Evolutionary conservation across 768 basidiomycete species (phyloP).

Genomic region (Boletus insuetus): DNA sequence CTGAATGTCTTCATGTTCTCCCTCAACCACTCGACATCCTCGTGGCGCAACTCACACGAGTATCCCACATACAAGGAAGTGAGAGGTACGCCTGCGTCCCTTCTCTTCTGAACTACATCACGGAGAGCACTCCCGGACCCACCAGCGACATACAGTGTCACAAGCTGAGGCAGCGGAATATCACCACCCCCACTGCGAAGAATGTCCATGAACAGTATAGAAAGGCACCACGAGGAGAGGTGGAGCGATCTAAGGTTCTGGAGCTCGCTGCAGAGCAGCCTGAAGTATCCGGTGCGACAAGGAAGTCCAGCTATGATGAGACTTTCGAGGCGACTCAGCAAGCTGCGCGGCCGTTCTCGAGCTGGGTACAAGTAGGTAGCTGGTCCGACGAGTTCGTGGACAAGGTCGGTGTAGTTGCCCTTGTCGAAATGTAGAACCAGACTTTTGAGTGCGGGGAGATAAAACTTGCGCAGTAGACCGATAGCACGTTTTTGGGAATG

Average conservation of each 20-base stretch:
- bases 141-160: constrained; percentile 45
- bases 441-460: constrained; percentile 34
- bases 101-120: not conserved
- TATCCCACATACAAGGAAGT: not conserved
- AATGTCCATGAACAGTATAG: constrained; percentile 23
- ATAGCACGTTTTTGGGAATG: constrained; percentile 44
- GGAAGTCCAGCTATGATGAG: constrained; percentile 54
- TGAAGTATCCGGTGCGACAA: constrained; percentile 34
- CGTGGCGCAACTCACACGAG: not conserved
- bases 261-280: constrained; percentile 45
- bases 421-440: constrained; percentile 53
- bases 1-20: not conserved
- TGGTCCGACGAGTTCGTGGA: constrained; percentile 37
- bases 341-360: constrained; percentile 29
- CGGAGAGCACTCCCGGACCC: constrained; percentile 19
- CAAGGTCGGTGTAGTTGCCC: constrained; percentile 53
- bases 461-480: constrained; percentile 25
- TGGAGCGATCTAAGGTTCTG: constrained; percentile 43
- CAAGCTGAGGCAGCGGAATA: constrained; percentile 49
- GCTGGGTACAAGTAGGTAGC: constrained; percentile 26
- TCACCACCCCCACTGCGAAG: constrained; percentile 4
- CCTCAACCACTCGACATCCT: not conserved
- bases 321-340: constrained; percentile 45
- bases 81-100: not conserved
- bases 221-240: not conserved